These are phyloP conservation scores for Plantago ovata DNA, from an alignment of 257 asterid genomes.

Conservation along the genomic window DNA sequence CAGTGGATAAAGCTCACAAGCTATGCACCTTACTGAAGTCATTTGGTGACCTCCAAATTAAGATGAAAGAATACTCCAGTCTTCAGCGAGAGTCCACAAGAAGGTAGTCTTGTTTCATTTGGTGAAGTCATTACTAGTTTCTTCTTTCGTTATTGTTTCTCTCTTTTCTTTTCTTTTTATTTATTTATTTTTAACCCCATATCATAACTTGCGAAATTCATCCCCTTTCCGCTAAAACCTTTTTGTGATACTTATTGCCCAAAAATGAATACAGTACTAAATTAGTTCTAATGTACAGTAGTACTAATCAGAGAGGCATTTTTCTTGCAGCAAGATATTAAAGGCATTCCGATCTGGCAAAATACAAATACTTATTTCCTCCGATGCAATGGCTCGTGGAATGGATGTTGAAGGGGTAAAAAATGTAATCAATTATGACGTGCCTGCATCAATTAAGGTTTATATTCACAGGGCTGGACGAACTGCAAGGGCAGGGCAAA, in stretches of 20 bases:
- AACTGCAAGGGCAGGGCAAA: constrained; percentile 86
- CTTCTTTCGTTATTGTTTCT: neutral
- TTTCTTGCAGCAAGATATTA: constrained; percentile 60
- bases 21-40: constrained; percentile 62
- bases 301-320: constrained; percentile 10
- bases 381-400: constrained; percentile 93
- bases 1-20: constrained; percentile 83
- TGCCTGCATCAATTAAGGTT: constrained; percentile 73
- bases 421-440: constrained; percentile 80
- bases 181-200: neutral
- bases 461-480: constrained; percentile 91
- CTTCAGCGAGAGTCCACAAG: constrained; percentile 75
- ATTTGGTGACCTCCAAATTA: constrained; percentile 53
- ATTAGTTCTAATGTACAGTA: neutral
- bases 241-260: no score
- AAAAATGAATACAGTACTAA: no score
- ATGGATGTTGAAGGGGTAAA: constrained; percentile 92
- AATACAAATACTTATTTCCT: constrained; percentile 67
- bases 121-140: neutral
- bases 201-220: neutral
- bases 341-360: constrained; percentile 74
- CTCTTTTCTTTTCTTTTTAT: neutral
- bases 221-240: no score
- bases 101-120: constrained; percentile 38
- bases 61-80: constrained; percentile 79